Conservation (phyloP, 768 basidiomycete species). For the Hypholoma fasciculare region DNA sequence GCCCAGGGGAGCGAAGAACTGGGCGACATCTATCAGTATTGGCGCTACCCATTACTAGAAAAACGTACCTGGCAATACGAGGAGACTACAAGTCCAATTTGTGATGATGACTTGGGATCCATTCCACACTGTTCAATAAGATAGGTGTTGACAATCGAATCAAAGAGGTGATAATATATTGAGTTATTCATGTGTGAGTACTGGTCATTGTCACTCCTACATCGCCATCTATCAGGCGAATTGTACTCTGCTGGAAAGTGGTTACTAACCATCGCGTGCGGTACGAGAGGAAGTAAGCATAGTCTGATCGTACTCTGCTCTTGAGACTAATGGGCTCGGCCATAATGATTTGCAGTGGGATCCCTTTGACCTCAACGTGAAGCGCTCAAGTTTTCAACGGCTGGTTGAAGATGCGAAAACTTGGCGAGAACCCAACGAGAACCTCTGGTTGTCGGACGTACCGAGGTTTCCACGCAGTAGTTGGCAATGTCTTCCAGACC, state of each 20-base stretch:
- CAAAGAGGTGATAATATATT: conserved; percentile 80
- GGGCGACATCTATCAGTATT: not conserved
- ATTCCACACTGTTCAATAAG: conserved; percentile 66
- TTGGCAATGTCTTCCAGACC: not conserved
- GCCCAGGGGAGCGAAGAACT: conserved; percentile 73
- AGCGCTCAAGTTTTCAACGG: no score
- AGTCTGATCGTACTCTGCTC: conserved; percentile 48
- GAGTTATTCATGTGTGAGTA: conserved; percentile 83
- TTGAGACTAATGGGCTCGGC: conserved; percentile 28
- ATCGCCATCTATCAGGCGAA: not conserved
- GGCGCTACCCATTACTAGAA: not conserved
- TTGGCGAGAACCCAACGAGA: no score
- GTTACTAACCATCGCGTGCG: conserved; percentile 66
- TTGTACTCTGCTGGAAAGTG: not conserved
- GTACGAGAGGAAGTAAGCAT: conserved; percentile 59
- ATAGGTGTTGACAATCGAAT: conserved; percentile 81
- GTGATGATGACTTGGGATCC: conserved; percentile 46
- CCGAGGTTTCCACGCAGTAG: no score
- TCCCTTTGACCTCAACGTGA: not conserved
- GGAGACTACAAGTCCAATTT: conserved; percentile 78
- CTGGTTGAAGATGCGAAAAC: no score
- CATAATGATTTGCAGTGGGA: conserved; percentile 12
- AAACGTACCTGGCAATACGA: conserved; percentile 64
- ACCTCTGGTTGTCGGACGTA: no score
- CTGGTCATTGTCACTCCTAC: conserved; percentile 86